Conservation (phyloP, 306 rosid genomes). For the Alnus glutinosa region DNA sequence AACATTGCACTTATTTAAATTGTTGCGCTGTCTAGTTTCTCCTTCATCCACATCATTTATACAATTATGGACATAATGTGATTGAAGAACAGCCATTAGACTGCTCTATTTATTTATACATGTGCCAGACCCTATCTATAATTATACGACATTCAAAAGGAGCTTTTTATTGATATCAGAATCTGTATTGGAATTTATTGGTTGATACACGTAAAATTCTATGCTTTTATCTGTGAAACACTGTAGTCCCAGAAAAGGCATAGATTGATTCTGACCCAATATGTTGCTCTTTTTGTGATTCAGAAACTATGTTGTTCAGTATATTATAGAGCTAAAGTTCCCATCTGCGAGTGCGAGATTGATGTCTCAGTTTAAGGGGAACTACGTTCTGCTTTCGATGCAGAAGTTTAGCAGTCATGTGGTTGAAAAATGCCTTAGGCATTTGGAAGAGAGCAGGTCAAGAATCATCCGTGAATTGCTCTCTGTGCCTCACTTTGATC, state of each 20-base stretch:
- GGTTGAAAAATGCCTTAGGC: slow-evolving; percentile 63
- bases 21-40: not conserved
- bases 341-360: slow-evolving; percentile 39
- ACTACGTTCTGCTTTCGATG: slow-evolving; percentile 47
- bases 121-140: not conserved
- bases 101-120: not conserved
- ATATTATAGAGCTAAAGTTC: slow-evolving; percentile 50
- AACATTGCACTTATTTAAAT: not conserved
- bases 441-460: slow-evolving; percentile 44
- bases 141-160: not conserved
- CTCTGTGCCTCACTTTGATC: slow-evolving; percentile 46
- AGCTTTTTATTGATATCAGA: not conserved
- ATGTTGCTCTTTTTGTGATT: not conserved
- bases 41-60: not conserved
- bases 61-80: not conserved
- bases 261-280: not conserved
- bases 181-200: too few relatives aligned
- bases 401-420: slow-evolving; percentile 80
- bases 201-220: too few relatives aligned
- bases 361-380: slow-evolving; percentile 54
- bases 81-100: not conserved
- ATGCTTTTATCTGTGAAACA: not conserved
- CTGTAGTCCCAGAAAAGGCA: not conserved
- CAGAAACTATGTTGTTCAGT: slow-evolving; percentile 83
- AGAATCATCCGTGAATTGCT: slow-evolving; percentile 57